phyloP scores from a whole-genome alignment of 2,329 filamentous ascomycete species.

The Phyllosticta citriasiana region DNA sequence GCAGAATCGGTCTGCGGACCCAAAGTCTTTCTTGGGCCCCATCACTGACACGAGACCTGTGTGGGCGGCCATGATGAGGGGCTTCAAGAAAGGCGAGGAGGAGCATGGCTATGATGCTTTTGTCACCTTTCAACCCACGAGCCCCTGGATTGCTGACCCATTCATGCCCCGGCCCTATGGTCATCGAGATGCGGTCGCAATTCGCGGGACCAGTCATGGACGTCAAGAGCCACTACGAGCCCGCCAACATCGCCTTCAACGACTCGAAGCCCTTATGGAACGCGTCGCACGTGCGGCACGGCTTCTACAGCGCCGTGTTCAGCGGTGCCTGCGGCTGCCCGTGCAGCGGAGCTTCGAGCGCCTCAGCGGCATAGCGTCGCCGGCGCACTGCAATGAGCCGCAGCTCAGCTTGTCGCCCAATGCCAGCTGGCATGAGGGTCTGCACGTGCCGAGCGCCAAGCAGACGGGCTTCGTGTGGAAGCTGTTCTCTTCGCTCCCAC shows the following conservation, averaged over 20 bases:
- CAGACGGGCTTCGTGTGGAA: neutral
- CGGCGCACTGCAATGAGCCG: neutral
- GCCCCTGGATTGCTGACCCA: neutral
- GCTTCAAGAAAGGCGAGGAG: neutral
- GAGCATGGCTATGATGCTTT: neutral
- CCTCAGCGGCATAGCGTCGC: neutral
- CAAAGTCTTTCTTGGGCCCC: neutral
- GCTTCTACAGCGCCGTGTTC: neutral
- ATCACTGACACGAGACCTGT: neutral
- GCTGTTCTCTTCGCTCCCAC: neutral
- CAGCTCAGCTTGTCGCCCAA: neutral
- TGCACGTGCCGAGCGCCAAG: neutral
- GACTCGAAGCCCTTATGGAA: neutral
- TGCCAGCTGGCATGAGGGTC: neutral
- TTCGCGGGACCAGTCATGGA: slow-evolving; percentile 1
- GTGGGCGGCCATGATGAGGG: neutral
- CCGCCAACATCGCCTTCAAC: slow-evolving; percentile 1
- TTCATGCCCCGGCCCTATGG: neutral
- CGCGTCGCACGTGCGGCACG: neutral
- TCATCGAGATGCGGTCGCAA: neutral
- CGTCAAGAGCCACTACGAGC: slow-evolving; percentile 4
- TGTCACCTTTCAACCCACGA: neutral
- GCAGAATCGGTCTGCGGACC: too few species aligned
- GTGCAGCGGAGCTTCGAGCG: slow-evolving; percentile 1
- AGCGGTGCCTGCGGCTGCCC: neutral